These are phyloP conservation scores for Adansonia grandidieri DNA, from an alignment of 441 rosid genomes.

Conservation along the genomic window DNA sequence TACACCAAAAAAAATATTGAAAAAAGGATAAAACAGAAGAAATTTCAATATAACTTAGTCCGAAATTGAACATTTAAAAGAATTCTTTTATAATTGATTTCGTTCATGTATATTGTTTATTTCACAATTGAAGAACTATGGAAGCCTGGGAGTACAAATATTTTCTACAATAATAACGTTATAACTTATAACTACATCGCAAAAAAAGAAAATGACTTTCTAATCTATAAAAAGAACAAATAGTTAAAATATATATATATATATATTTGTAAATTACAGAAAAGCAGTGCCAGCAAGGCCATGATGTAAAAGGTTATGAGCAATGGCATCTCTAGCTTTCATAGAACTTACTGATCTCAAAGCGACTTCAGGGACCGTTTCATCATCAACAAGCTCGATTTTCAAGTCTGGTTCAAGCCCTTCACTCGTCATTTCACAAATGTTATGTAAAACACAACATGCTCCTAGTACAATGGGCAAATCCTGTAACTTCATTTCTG, in stretches of 20 bases:
- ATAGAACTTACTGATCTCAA: constrained; percentile 55
- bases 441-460: constrained; percentile 71
- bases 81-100: background rate
- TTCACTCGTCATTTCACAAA: constrained; percentile 66
- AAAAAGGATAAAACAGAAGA: background rate
- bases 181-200: background rate
- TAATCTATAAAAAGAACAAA: constrained; percentile 1
- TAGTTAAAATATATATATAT: too few species aligned
- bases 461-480: constrained; percentile 73
- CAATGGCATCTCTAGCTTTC: constrained; percentile 69
- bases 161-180: background rate
- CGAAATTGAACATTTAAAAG: constrained; percentile 2
- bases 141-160: background rate
- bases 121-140: background rate
- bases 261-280: constrained; percentile 32
- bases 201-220: background rate
- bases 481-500: constrained; percentile 71
- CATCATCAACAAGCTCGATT: constrained; percentile 62
- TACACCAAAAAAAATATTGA: background rate
- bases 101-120: constrained; percentile 11
- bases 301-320: constrained; percentile 72
- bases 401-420: constrained; percentile 45
- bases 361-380: constrained; percentile 57
- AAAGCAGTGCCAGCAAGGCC: constrained; percentile 82
- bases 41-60: background rate